A percentile compares a stretch with the other conserved stretches of the same genome.
Conservation (phyloP, 208 protist genomes). For the Trypanosoma cruzi region DNA sequence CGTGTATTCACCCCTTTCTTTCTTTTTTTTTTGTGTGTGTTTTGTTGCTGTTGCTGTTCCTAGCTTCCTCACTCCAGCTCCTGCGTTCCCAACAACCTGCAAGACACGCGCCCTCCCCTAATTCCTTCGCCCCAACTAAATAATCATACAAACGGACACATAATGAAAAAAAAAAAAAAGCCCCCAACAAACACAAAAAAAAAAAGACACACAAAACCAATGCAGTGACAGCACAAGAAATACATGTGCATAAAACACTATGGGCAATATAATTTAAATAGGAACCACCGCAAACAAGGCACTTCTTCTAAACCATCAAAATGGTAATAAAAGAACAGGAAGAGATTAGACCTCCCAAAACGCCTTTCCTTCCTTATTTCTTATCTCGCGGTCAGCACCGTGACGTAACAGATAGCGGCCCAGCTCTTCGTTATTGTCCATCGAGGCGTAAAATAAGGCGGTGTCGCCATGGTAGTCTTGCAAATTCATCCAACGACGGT, state of each 20-base stretch:
- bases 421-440: slow-evolving; percentile 92
- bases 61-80: too few relatives aligned
- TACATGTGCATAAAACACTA: not conserved
- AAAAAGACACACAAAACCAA: not conserved
- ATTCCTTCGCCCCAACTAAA: not conserved
- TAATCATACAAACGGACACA: slow-evolving; percentile 4
- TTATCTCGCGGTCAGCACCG: slow-evolving; percentile 74
- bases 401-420: slow-evolving; percentile 81
- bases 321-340: not conserved
- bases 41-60: slow-evolving; percentile 3
- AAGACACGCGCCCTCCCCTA: not conserved
- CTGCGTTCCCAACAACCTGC: too few relatives aligned
- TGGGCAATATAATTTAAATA: not conserved
- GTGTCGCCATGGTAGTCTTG: slow-evolving; percentile 86
- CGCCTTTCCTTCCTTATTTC: slow-evolving; percentile 89
- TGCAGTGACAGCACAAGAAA: not conserved
- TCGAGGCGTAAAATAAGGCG: slow-evolving; percentile 90
- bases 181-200: not conserved
- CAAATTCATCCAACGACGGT: slow-evolving; percentile 80
- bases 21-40: slow-evolving; percentile 22
- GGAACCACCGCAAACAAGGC: not conserved
- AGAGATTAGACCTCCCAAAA: slow-evolving; percentile 85
- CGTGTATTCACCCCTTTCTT: not conserved
- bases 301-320: not conserved
- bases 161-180: slow-evolving; percentile 20